A percentile compares a stretch with the other conserved stretches of the same genome.
phyloP scores from a whole-genome alignment of 1,284 basidiomycete species.

The Neolentinus lepideus region DNA sequence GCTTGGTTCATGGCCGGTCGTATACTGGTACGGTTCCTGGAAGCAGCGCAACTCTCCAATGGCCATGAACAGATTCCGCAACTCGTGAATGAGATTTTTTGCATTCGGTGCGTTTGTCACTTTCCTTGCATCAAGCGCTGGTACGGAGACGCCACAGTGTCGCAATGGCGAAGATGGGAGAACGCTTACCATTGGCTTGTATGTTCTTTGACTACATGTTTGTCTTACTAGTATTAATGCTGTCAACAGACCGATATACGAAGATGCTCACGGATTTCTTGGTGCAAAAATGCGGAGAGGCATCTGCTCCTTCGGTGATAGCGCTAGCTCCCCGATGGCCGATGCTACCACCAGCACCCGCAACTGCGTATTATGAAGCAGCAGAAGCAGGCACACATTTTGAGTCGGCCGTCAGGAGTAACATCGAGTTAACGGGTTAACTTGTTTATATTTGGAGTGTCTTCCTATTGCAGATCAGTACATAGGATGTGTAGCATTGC shows the following conservation, averaged over 20 bases:
- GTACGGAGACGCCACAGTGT: slow-evolving; percentile 27
- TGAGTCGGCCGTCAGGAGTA: background rate
- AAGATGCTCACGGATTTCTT: slow-evolving; percentile 49
- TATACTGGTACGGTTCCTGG: slow-evolving; percentile 56
- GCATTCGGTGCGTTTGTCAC: slow-evolving; percentile 47
- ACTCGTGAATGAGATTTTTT: slow-evolving; percentile 54
- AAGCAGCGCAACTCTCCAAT: slow-evolving; percentile 47
- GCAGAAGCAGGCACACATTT: background rate
- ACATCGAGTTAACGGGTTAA: background rate
- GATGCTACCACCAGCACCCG: background rate
- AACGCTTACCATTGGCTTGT: slow-evolving; percentile 57
- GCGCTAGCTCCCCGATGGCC: slow-evolving; percentile 4
- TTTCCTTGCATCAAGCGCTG: slow-evolving; percentile 3
- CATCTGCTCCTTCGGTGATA: background rate
- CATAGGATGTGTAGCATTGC: no score
- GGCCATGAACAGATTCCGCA: slow-evolving; percentile 45
- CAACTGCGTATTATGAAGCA: background rate
- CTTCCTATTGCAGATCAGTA: no score
- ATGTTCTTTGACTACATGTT: slow-evolving; percentile 12
- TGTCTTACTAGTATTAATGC: background rate
- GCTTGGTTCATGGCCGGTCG: slow-evolving; percentile 63
- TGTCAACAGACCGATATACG: slow-evolving; percentile 43
- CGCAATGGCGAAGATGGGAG: slow-evolving; percentile 53
- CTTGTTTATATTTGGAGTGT: no score
- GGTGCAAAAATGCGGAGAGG: slow-evolving; percentile 22